Percentiles rank a stretch among this genome's conserved stretches.
phyloP scores from a whole-genome alignment of 148 eudicot genomes.

The Amaranthus cruentus region DNA sequence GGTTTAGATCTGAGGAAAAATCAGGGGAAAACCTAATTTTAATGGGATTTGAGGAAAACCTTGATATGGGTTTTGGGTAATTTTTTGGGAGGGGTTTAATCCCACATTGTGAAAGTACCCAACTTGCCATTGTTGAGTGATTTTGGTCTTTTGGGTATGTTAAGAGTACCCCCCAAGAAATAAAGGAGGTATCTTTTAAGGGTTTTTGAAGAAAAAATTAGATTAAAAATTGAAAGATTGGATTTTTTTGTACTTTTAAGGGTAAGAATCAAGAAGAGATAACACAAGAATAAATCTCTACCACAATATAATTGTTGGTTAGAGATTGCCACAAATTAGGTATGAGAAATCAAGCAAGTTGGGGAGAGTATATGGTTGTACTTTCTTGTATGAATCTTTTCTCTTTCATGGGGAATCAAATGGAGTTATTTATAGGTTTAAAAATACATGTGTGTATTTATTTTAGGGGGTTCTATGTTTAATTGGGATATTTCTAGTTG shows the following conservation, averaged over 20 bases:
- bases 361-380: too few species aligned
- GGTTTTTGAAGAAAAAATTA: constrained; percentile 4
- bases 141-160: not conserved
- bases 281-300: constrained; percentile 19
- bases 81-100: constrained; percentile 51
- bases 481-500: not conserved
- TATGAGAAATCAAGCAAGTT: too few species aligned
- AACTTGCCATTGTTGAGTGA: constrained; percentile 55
- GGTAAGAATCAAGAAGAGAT: constrained; percentile 14
- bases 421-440: constrained; percentile 4
- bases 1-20: constrained; percentile 17
- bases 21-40: constrained; percentile 25
- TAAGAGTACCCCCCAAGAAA: not conserved
- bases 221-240: not conserved
- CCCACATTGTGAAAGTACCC: constrained; percentile 78
- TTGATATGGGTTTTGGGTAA: constrained; percentile 47
- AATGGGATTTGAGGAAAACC: constrained; percentile 22
- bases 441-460: not conserved
- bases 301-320: constrained; percentile 22
- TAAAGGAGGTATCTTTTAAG: constrained; percentile 7
- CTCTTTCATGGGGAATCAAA: not conserved
- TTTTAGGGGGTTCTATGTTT: not conserved
- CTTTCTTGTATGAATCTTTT: not conserved
- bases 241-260: not conserved
- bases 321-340: too few species aligned